phyloP scores from a whole-genome alignment of 177 flowering plant genomes.

The Vitis hybrid region DNA sequence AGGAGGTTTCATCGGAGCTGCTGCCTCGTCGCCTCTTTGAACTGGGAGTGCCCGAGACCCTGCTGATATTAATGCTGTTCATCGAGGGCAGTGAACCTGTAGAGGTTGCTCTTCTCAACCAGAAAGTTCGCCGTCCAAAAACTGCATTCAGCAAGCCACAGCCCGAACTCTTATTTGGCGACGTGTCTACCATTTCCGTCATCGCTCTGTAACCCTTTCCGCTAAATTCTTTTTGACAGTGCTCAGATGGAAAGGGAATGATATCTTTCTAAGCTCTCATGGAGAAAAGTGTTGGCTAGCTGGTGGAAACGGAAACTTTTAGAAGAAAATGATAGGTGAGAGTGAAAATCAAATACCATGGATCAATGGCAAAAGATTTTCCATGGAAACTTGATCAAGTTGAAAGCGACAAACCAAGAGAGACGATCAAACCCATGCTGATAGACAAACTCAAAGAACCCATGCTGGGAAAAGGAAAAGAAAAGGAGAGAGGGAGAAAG shows the following conservation, averaged over 20 bases:
- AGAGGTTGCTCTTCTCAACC: conserved; percentile 4
- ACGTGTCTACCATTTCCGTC: conserved; percentile 29
- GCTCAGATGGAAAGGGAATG: background rate
- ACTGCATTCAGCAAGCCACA: conserved; percentile 5
- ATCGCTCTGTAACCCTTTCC: conserved; percentile 9
- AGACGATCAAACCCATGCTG: no score
- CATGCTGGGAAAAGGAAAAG: no score
- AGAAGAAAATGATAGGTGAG: background rate
- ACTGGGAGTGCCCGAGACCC: background rate
- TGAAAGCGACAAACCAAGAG: no score
- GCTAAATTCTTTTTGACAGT: background rate
- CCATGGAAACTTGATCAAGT: no score
- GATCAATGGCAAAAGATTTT: background rate
- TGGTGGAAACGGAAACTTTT: no score
- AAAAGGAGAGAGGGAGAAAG: background rate
- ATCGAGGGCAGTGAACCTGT: background rate
- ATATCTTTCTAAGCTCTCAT: background rate
- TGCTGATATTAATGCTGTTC: background rate
- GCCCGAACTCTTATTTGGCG: conserved; percentile 35
- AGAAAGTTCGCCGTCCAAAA: conserved; percentile 2
- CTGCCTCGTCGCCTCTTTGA: background rate
- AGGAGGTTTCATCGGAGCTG: background rate
- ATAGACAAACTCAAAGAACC: no score
- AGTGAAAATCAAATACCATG: background rate
- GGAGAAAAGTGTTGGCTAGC: no score